A percentile compares a stretch with the other conserved stretches of the same genome.
phyloP scores from a whole-genome alignment of 805 yeast genomes.

The Ogataea paradorogensis region DNA sequence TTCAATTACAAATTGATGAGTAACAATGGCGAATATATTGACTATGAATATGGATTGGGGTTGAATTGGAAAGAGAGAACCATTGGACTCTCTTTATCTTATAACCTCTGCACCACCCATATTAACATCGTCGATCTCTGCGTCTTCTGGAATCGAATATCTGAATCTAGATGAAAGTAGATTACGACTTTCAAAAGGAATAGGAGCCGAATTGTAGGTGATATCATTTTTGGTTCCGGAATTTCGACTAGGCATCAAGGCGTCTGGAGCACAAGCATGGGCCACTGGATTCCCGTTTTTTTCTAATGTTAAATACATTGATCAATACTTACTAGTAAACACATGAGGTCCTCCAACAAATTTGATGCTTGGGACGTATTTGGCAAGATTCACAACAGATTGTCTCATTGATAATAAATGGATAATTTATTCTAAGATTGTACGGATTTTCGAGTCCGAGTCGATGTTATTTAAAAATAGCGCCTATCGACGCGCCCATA shows the following conservation, averaged over 20 bases:
- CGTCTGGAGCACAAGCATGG: constrained; percentile 41
- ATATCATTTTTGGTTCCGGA: constrained; percentile 3
- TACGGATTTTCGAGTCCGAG: constrained; percentile 16
- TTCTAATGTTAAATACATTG: constrained; percentile 13
- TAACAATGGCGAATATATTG: no score
- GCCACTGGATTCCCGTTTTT: constrained; percentile 20
- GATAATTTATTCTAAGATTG: constrained; percentile 1
- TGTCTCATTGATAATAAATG: constrained; percentile 30
- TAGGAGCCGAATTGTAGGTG: constrained; percentile 1
- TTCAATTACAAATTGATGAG: no score
- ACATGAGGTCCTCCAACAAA: constrained; percentile 82
- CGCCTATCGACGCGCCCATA: constrained; percentile 17
- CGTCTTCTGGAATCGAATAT: constrained; percentile 56
- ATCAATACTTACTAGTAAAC: constrained; percentile 40
- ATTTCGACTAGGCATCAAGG: constrained; percentile 26
- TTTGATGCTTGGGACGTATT: constrained; percentile 70
- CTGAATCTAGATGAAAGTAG: constrained; percentile 75
- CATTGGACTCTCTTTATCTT: background rate
- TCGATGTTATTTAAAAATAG: background rate
- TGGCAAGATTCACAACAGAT: constrained; percentile 28
- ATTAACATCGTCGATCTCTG: constrained; percentile 73
- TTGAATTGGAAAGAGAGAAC: no score
- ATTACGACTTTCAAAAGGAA: constrained; percentile 47
- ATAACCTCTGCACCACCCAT: constrained; percentile 76
- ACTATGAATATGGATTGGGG: no score